Conservation (phyloP, 2,329 filamentous ascomycete species). For the Apiospora aurea region DNA sequence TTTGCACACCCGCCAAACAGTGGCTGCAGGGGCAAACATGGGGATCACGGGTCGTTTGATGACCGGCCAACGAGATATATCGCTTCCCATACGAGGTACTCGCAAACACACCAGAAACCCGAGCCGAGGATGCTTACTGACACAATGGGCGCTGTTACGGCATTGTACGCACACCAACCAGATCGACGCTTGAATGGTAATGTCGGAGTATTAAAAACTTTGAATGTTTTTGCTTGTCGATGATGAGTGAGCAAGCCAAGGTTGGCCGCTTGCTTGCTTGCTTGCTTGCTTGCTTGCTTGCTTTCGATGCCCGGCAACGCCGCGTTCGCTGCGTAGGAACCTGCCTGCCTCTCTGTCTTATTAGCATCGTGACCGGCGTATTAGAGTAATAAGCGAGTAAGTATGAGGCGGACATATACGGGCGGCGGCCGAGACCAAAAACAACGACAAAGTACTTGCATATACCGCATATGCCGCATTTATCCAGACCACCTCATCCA, state of each 20-base stretch:
- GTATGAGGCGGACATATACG: background rate
- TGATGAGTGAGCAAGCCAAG: background rate
- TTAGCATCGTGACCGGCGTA: background rate
- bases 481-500: conserved; percentile 10
- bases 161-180: background rate
- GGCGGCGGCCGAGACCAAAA: background rate
- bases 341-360: background rate
- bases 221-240: background rate
- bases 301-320: background rate
- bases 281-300: background rate
- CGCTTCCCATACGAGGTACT: background rate
- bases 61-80: too few species aligned
- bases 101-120: background rate
- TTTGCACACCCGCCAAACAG: background rate
- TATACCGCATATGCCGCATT: conserved; percentile 19
- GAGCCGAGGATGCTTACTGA: background rate
- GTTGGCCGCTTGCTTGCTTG: background rate
- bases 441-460: background rate
- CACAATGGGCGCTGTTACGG: too few species aligned
- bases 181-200: too few species aligned
- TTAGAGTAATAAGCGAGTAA: background rate
- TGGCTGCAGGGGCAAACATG: background rate
- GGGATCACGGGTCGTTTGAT: background rate
- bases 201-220: background rate
- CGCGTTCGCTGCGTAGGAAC: too few species aligned